Evolutionary conservation across 225 moss, liverwort and hornwort genomes (phyloP).

Genomic region (Pleurozium schreberi): DNA sequence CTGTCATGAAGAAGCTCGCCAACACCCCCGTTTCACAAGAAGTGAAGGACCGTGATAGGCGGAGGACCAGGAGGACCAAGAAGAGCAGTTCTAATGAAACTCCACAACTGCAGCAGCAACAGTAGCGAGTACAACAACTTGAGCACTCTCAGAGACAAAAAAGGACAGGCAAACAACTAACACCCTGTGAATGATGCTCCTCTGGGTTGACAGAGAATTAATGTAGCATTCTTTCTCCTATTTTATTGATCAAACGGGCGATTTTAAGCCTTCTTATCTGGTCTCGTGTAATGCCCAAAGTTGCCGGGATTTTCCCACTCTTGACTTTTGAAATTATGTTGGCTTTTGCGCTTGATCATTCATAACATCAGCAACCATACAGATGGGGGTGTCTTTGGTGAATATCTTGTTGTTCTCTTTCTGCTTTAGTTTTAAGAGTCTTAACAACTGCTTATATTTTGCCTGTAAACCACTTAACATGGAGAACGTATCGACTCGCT

Average conservation of each 20-base stretch:
- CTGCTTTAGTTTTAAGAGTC: no score
- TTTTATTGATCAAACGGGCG: background rate
- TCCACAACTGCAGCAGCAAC: background rate
- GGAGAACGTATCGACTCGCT: background rate
- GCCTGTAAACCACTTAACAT: background rate
- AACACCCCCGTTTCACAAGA: background rate
- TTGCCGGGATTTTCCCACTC: background rate
- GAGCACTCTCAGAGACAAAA: background rate
- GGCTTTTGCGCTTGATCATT: background rate
- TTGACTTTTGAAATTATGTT: background rate
- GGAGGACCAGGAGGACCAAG: slow-evolving; percentile 1
- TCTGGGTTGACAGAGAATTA: background rate
- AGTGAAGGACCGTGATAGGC: background rate
- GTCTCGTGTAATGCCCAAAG: background rate
- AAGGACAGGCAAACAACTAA: background rate
- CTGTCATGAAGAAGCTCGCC: slow-evolving; percentile 2
- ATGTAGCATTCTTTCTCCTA: background rate
- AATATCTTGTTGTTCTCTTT: background rate
- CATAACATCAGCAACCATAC: background rate
- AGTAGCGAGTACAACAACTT: background rate
- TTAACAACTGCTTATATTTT: background rate
- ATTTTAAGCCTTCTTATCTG: background rate
- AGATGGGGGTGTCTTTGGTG: background rate
- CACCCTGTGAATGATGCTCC: background rate
- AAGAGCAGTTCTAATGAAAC: background rate